Evolutionary conservation across 352 stramenopile genomes (phyloP), one percentile per base, ranked within the genome.

Genomic region (Pythium aquatile): DNA sequence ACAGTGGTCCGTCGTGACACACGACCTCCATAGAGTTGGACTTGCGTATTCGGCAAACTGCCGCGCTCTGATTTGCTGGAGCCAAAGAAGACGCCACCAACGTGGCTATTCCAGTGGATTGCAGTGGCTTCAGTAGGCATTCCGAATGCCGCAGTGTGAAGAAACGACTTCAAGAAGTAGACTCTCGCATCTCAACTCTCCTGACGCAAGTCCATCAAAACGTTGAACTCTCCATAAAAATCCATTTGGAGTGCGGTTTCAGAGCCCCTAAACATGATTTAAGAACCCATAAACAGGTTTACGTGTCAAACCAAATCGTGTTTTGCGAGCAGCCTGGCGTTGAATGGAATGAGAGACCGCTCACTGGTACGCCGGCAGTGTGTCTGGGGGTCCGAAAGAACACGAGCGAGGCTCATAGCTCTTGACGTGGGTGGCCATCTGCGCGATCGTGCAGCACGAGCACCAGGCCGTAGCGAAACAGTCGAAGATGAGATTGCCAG

Each of bases 351-450:
- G 37, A 13, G 17, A 42, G 13, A 17, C 9, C n/a, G 40, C 4
- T 47, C 40, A 47, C 40, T 47, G 40, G 61, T 85, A 85, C 6
- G 72, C 69, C 32, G 68, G 70, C n/a, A 85, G 59, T 5, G 65
- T 75, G 28, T 83, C 74, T 33, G 74, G 74, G 0, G 68, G 60
- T 4, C 59, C 48, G 26, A 84, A 81, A 55, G 55, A 64, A 59
- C 75, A 86, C 30, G 65, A 70, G 6, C 73, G 73, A 6, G 71
- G 69, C 28, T 39, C 73, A 58, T 83, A 83, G 63, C 75, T 82
- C 51, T 76, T 72, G 42, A 64, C 56, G 52, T 86, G 77, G 17
- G 75, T 84, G n/a, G 76, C 75, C 57, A 85, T 79, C 57, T 88
- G 79, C 13, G 77, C 77, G 29, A 82, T 42, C n/a, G 44, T 30